Evolutionary conservation across 176 grass and related monocot genomes (phyloP).

Genomic region (Carex scoparia): DNA sequence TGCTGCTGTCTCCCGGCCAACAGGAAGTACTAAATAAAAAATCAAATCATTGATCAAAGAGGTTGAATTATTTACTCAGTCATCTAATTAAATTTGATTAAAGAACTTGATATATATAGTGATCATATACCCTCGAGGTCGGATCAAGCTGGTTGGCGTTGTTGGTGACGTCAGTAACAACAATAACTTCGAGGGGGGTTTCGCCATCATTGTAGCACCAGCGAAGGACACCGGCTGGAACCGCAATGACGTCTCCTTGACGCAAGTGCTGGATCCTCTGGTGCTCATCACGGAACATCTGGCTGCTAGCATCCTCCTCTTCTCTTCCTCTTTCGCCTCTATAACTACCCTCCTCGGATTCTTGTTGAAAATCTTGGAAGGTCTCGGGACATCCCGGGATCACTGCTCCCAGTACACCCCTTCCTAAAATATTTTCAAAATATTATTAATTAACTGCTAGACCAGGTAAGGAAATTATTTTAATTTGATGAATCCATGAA

Average conservation of each 20-base stretch:
- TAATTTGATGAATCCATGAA: not conserved
- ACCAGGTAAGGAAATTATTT: not conserved
- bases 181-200: constrained; percentile 17
- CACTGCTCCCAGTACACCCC: constrained; percentile 9
- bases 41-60: not conserved
- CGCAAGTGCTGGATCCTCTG: constrained; percentile 31
- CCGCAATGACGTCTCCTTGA: constrained; percentile 29
- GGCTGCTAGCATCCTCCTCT: not conserved
- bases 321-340: constrained; percentile 18
- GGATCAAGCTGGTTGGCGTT: constrained; percentile 40
- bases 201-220: constrained; percentile 47
- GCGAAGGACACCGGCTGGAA: constrained; percentile 33
- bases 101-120: not conserved
- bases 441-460: not conserved
- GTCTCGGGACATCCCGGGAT: constrained; percentile 37
- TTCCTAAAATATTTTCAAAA: constrained; percentile 11
- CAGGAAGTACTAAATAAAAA: constrained; percentile 31
- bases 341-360: not conserved
- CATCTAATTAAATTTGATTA: not conserved
- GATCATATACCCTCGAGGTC: constrained; percentile 13
- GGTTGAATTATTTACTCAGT: not conserved
- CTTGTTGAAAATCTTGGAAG: constrained; percentile 28
- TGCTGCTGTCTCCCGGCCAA: constrained; percentile 26
- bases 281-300: constrained; percentile 34
- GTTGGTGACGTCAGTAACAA: constrained; percentile 30